Conservation (phyloP, 2,329 filamentous ascomycete species). For the Ophiostoma angusticollis region DNA sequence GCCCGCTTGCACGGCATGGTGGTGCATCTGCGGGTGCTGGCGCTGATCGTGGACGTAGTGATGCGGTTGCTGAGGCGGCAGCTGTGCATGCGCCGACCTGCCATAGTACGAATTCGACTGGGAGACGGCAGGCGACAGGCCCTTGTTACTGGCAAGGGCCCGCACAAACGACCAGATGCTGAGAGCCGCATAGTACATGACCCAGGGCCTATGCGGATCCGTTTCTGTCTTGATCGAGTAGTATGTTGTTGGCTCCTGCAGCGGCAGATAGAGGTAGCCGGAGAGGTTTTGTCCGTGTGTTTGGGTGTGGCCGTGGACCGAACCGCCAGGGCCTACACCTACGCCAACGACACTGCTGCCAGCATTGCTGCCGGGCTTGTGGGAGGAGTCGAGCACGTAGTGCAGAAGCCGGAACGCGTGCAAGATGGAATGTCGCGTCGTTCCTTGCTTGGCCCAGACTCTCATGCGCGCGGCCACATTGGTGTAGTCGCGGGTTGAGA, state of each 20-base stretch:
- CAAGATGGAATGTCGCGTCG: constrained; percentile 69
- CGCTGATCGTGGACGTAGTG: constrained; percentile 20
- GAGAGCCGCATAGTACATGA: constrained; percentile 74
- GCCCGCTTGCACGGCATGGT: too few species aligned
- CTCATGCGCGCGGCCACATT: constrained; percentile 65
- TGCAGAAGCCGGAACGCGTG: constrained; percentile 73
- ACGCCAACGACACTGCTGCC: neutral
- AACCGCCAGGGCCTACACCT: neutral
- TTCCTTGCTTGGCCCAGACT: constrained; percentile 60
- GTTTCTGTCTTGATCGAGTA: constrained; percentile 70
- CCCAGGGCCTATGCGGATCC: constrained; percentile 77
- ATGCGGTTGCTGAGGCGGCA: constrained; percentile 21
- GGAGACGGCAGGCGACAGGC: too few species aligned
- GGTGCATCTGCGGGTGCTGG: neutral
- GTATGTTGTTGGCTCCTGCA: constrained; percentile 24
- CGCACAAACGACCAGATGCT: constrained; percentile 83
- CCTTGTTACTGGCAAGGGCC: constrained; percentile 49
- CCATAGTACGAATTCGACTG: too few species aligned
- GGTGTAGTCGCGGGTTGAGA: constrained; percentile 61
- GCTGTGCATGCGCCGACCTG: constrained; percentile 18
- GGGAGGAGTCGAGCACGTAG: constrained; percentile 54
- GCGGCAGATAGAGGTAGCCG: constrained; percentile 17
- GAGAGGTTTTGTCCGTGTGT: constrained; percentile 4
- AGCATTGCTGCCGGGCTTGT: constrained; percentile 11
- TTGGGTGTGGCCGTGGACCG: neutral